These are phyloP conservation scores for Colletotrichum incanum DNA, from an alignment of 2,329 filamentous ascomycete genomes.

Conservation along the genomic window DNA sequence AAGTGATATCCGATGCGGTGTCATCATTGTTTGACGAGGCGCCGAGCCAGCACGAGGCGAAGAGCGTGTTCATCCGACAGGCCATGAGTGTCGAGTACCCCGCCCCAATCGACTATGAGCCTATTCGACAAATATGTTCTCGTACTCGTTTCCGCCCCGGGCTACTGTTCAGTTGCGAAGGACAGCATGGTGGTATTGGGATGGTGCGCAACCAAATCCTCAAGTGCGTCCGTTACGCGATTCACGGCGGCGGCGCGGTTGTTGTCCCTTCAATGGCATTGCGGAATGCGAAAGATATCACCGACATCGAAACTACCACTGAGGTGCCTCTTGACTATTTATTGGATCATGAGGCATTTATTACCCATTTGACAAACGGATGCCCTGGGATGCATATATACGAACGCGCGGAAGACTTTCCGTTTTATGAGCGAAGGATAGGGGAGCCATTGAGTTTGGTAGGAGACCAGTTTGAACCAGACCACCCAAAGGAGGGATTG, in stretches of 20 bases:
- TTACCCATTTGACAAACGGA: conserved; percentile 46
- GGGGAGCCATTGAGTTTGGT: conserved; percentile 46
- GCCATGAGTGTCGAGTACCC: conserved; percentile 54
- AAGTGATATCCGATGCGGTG: conserved; percentile 13
- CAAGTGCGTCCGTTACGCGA: conserved; percentile 59
- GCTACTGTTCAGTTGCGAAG: conserved; percentile 58
- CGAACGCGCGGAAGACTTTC: conserved; percentile 50
- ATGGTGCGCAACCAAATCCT: conserved; percentile 59
- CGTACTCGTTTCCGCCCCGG: conserved; percentile 52
- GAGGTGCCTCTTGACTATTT: conserved; percentile 51
- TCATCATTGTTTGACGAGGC: conserved; percentile 24
- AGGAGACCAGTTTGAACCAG: conserved; percentile 52
- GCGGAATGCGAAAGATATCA: conserved; percentile 51
- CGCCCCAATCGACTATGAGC: conserved; percentile 52
- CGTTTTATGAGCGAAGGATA: conserved; percentile 44
- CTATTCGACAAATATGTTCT: conserved; percentile 53
- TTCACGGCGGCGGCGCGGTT: conserved; percentile 54
- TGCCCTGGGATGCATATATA: conserved; percentile 51
- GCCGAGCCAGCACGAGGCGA: conserved; percentile 27
- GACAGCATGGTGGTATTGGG: conserved; percentile 56
- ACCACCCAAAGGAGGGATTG: conserved; percentile 48
- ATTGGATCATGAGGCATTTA: conserved; percentile 49
- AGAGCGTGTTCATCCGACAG: conserved; percentile 45
- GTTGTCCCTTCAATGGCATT: conserved; percentile 56
- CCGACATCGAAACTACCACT: conserved; percentile 50